phyloP scores from a whole-genome alignment of 164 flowering plant species.

The Dillenia suffruticosa region DNA sequence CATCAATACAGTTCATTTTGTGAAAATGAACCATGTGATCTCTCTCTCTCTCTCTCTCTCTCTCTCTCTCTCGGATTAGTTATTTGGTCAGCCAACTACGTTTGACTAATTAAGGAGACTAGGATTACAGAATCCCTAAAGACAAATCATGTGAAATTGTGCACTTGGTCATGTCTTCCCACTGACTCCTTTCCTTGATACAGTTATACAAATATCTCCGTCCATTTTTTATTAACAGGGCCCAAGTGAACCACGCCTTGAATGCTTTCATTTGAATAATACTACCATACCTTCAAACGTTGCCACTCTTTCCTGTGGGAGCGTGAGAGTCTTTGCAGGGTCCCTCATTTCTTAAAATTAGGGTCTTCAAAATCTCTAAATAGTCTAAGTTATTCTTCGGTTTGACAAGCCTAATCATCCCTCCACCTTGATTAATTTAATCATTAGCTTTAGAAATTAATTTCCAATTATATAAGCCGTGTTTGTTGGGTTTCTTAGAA shows the following conservation, averaged over 20 bases:
- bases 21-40: constrained; percentile 2
- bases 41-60: neutral
- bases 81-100: constrained; percentile 11
- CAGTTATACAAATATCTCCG: neutral
- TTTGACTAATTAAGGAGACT: constrained; percentile 12
- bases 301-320: constrained; percentile 31
- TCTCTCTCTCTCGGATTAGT: constrained; percentile 2
- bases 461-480: no score
- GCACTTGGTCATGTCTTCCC: constrained; percentile 14
- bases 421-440: constrained; percentile 16
- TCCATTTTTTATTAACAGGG: constrained; percentile 3
- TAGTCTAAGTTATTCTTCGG: neutral
- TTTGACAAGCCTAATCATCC: constrained; percentile 19
- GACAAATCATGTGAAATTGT: neutral
- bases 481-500: no score
- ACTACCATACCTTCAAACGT: constrained; percentile 30
- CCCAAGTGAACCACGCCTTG: constrained; percentile 2
- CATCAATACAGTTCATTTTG: no score
- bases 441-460: neutral
- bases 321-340: constrained; percentile 22
- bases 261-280: constrained; percentile 13
- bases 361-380: constrained; percentile 13
- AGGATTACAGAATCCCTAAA: constrained; percentile 6
- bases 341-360: constrained; percentile 18
- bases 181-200: neutral